These are phyloP conservation scores for Athelia psychrophila DNA, from an alignment of 1,284 basidiomycete species.

Conservation along the genomic window DNA sequence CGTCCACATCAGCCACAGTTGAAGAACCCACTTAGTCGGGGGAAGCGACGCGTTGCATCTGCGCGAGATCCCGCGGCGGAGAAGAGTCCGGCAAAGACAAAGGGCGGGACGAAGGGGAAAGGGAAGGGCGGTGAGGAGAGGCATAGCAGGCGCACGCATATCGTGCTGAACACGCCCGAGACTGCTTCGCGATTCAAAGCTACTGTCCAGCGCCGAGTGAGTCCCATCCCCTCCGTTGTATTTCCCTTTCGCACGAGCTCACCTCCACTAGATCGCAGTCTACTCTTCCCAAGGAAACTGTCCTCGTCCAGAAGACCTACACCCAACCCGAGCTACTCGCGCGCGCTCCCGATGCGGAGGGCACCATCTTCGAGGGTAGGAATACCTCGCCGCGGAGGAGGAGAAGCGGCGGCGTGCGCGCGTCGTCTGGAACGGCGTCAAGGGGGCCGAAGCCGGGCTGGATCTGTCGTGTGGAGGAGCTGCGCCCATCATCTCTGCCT, in stretches of 20 bases:
- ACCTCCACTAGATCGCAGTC: conserved; percentile 38
- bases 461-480: conserved; percentile 64
- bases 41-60: conserved; percentile 51
- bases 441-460: conserved; percentile 70
- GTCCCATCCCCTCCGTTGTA: conserved; percentile 10
- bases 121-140: conserved; percentile 37
- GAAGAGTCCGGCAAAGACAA: neutral
- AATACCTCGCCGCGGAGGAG: conserved; percentile 75
- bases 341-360: conserved; percentile 79
- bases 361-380: conserved; percentile 77
- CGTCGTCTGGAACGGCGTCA: conserved; percentile 59
- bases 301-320: conserved; percentile 43
- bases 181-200: conserved; percentile 58
- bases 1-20: conserved; percentile 20
- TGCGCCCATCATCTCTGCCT: conserved; percentile 58
- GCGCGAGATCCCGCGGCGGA: conserved; percentile 32
- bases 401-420: conserved; percentile 73
- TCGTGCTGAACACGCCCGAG: conserved; percentile 62
- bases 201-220: conserved; percentile 41
- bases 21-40: conserved; percentile 18
- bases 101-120: too few relatives aligned
- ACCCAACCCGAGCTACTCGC: conserved; percentile 83
- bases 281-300: conserved; percentile 57
- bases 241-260: too few relatives aligned
- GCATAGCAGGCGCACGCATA: conserved; percentile 63